Evolutionary conservation across 2,329 filamentous ascomycete genomes (phyloP), one percentile per base, ranked within the genome.

Genomic region (Chaetomium sp.): DNA sequence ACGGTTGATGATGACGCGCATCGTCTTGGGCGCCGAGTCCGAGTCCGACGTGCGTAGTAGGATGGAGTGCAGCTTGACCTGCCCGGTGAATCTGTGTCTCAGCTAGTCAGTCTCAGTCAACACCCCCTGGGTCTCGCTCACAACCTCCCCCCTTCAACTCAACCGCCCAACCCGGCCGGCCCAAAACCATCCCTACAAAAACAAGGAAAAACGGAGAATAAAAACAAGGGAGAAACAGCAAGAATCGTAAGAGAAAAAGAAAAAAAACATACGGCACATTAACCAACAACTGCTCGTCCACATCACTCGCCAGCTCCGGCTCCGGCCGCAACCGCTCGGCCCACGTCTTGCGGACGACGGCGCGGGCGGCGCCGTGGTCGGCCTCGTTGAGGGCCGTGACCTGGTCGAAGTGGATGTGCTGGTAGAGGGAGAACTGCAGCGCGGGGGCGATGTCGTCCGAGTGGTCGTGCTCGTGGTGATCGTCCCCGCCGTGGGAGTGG

Each of bases 251-350:
- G 47, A 67, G 19, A 8, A 51, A 7, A 21, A 45, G 62, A 38
- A 45, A 60, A 60, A 55, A 42, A 2, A 71, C 90, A 70, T 79
- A 96, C 90, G 95, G 95, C 45, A 98, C 85, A 68, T 90, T 89
- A 83, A 99, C 92, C 63, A 99, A 80, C n/a, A 99, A 78, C 80
- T 99, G 93, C 80, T 97, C 93, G 75, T 98, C 95, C 0, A 89
- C 88, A 75, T 96, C 91, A 74, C 92, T 97, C 72, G 85, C 86
- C 33, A 99, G 83, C 78, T 96, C 90, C 0, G 93, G 92, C 71
- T 87, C 80, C 3, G 83, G 76, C 19, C 86, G 77, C 66, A 97
- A 77, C 62, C 95, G 83, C 78, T 98, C 89, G 6, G 85, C 85
- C 93, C 93, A 99, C 63, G 93, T 92, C 83, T 99, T 99, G 79